These are phyloP conservation scores for Penicillium brasilianum DNA, from an alignment of 2,329 filamentous ascomycete genomes.

Conservation along the genomic window DNA sequence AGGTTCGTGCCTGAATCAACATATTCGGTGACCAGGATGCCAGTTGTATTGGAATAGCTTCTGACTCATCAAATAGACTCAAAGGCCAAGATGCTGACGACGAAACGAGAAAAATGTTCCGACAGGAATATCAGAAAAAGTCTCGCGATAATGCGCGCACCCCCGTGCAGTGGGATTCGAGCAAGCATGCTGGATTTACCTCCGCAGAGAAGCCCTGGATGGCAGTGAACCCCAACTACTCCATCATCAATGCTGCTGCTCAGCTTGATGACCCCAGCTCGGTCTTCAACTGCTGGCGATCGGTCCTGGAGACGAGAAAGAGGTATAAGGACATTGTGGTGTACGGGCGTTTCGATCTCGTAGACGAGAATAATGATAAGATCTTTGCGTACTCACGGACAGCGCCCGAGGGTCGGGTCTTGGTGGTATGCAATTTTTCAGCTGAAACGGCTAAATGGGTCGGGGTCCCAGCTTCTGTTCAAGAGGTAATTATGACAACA, in stretches of 20 bases:
- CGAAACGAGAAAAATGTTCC: constrained; percentile 3
- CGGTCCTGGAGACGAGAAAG: neutral
- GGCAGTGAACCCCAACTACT: constrained; percentile 6
- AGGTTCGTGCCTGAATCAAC: neutral
- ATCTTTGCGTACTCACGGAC: constrained; percentile 5
- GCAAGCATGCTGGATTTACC: constrained; percentile 4
- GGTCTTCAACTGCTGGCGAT: constrained; percentile 5
- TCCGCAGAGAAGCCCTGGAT: constrained; percentile 6
- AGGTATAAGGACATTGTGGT: constrained; percentile 1
- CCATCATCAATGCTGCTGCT: neutral
- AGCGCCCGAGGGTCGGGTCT: neutral
- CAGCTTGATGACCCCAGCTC: constrained; percentile 5
- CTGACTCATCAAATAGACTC: neutral
- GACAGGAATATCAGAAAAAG: constrained; percentile 3
- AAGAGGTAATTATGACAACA: constrained; percentile 1
- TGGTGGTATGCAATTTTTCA: constrained; percentile 6
- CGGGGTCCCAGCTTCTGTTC: neutral
- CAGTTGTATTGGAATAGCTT: neutral
- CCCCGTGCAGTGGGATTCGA: constrained; percentile 6
- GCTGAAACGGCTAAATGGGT: neutral
- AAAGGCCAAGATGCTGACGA: neutral
- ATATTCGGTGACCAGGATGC: neutral
- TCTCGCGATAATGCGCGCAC: constrained; percentile 7
- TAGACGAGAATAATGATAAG: constrained; percentile 4
- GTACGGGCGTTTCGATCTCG: constrained; percentile 5